Conservation (phyloP, 2,329 filamentous ascomycete genomes). For the Emmonsiellopsis sp. region DNA sequence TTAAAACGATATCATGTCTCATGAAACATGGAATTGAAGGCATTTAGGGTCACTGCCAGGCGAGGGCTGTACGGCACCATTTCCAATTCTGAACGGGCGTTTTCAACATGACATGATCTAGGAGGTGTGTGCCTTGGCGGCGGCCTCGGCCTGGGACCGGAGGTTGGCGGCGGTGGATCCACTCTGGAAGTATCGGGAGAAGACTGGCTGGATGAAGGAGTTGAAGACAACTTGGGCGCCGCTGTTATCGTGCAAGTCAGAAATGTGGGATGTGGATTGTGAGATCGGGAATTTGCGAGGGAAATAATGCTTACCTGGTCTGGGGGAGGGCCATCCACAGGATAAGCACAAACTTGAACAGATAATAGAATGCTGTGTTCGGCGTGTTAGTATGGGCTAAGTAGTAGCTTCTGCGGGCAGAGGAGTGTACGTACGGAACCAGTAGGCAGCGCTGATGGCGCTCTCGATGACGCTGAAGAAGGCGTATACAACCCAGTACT, state of each 20-base stretch:
- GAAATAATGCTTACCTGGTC: constrained; percentile 62
- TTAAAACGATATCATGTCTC: constrained; percentile 2
- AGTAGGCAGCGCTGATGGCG: constrained; percentile 57
- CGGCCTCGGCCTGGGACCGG: constrained; percentile 74
- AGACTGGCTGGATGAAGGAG: constrained; percentile 83
- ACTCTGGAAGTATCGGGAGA: constrained; percentile 79
- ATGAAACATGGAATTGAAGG: constrained; percentile 1
- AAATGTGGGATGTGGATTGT: neutral
- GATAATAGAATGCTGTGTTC: constrained; percentile 77
- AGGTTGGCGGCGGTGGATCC: constrained; percentile 76
- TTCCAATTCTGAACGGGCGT: neutral
- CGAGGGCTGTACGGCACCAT: neutral
- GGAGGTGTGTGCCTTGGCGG: constrained; percentile 52
- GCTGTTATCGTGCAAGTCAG: constrained; percentile 38
- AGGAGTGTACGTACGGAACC: constrained; percentile 46
- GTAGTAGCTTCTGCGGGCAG: neutral
- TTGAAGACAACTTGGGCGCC: constrained; percentile 95
- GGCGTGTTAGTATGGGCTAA: neutral
- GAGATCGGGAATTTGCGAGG: neutral
- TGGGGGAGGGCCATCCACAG: constrained; percentile 96
- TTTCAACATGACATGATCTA: constrained; percentile 26
- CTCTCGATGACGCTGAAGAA: constrained; percentile 59
- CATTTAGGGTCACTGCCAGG: neutral
- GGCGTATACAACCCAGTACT: constrained; percentile 62
- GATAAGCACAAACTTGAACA: constrained; percentile 97